Conservation (phyloP, 106 monocot species). For the Dendrobium nobile region DNA sequence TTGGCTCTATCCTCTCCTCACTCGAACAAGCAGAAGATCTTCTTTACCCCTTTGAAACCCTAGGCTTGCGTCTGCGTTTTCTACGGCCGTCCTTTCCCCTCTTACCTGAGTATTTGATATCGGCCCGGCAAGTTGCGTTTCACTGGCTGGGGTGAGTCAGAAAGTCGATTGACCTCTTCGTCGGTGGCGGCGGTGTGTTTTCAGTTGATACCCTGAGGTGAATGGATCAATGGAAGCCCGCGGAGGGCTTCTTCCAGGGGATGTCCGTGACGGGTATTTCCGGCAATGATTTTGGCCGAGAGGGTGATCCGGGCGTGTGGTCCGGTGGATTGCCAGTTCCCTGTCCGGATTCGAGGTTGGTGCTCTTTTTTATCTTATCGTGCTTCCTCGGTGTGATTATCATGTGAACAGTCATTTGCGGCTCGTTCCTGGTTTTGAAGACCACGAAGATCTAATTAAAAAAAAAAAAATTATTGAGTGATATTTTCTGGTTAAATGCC, state of each 20-base stretch:
- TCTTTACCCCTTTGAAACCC: not conserved
- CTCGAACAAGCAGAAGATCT: too few relatives aligned
- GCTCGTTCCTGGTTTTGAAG: not conserved
- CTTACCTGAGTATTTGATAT: not conserved
- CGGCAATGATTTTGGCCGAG: not conserved
- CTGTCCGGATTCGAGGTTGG: constrained; percentile 9
- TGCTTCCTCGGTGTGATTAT: not conserved
- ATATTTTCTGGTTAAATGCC: not conserved
- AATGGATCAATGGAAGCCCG: constrained; percentile 11
- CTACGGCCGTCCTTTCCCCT: not conserved
- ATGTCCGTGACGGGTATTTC: not conserved
- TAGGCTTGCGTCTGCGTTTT: not conserved
- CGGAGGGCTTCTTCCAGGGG: constrained; percentile 4
- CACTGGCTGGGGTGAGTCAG: not conserved
- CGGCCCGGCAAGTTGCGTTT: not conserved
- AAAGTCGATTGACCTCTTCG: not conserved
- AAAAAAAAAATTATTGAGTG: not conserved
- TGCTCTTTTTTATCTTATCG: not conserved
- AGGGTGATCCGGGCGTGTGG: not conserved
- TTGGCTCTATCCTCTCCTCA: not conserved
- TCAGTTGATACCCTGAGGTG: not conserved
- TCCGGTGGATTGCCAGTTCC: not conserved
- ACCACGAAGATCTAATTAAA: not conserved
- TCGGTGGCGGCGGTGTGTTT: not conserved
- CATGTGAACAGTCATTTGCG: not conserved